A percentile compares a stretch with the other conserved stretches of the same genome.
Evolutionary conservation across 306 rosid genomes (phyloP).

Genomic region (Geum urbanum): DNA sequence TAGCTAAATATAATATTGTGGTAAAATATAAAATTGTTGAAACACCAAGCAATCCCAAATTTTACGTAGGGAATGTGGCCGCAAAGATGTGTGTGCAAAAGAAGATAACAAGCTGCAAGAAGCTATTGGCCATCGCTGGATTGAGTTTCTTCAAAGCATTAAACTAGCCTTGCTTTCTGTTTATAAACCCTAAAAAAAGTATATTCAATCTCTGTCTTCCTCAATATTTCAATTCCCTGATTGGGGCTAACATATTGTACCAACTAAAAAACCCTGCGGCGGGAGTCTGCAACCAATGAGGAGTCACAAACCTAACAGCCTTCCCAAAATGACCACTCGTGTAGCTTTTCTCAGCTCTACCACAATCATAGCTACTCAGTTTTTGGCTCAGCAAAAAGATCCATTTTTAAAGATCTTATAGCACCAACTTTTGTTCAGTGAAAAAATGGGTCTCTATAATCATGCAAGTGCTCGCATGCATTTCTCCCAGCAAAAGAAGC

Average conservation of each 20-base stretch:
- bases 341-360: not conserved
- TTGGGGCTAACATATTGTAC: not conserved
- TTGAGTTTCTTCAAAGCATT: constrained; percentile 14
- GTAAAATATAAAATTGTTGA: not conserved
- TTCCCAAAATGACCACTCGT: not conserved
- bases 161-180: not conserved
- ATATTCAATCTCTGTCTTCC: constrained; percentile 1
- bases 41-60: constrained; percentile 1
- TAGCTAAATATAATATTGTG: not conserved
- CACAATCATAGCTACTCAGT: not conserved
- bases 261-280: not conserved
- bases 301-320: not conserved
- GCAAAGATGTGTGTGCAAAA: constrained; percentile 11
- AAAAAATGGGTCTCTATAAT: constrained; percentile 4
- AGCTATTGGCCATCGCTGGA: constrained; percentile 4
- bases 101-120: constrained; percentile 5
- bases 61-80: constrained; percentile 22
- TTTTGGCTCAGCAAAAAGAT: constrained; percentile 4
- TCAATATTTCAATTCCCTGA: constrained; percentile 3
- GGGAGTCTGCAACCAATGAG: not conserved
- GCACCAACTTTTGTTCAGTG: not conserved
- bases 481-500: constrained; percentile 19
- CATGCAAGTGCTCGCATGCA: constrained; percentile 19
- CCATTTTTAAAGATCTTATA: constrained; percentile 7
- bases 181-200: constrained; percentile 1